Conservation (phyloP, 129 eudicot species). For the Flaveria linearis region DNA sequence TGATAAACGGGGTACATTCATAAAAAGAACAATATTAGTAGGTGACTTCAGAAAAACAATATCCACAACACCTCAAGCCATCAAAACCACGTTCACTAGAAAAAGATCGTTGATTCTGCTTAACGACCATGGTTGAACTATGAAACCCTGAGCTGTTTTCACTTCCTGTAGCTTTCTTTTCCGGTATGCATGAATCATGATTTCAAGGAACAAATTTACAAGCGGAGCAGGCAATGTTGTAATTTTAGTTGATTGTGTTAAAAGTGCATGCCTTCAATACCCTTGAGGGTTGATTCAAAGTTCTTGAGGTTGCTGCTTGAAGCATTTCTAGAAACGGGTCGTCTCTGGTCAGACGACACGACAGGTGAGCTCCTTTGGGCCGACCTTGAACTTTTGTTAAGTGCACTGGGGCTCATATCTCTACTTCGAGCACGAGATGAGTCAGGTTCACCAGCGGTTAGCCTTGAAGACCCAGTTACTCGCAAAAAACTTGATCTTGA, state of each 20-base stretch:
- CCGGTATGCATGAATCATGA: neutral
- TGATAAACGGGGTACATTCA: neutral
- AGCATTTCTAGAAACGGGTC: constrained; percentile 51
- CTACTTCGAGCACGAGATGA: constrained; percentile 45
- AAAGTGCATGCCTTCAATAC: constrained; percentile 62
- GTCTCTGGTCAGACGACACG: constrained; percentile 53
- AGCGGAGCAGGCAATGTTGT: neutral
- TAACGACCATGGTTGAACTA: neutral
- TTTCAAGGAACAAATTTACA: constrained; percentile 28
- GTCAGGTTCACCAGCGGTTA: constrained; percentile 48
- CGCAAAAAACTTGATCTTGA: constrained; percentile 47
- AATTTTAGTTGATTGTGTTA: constrained; percentile 13
- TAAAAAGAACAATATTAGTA: no score
- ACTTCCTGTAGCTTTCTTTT: neutral
- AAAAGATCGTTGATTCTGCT: neutral
- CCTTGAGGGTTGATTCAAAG: constrained; percentile 70
- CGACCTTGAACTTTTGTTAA: constrained; percentile 40
- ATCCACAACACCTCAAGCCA: no score
- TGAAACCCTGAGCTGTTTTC: no score
- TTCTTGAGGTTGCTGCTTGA: constrained; percentile 49
- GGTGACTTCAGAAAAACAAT: neutral
- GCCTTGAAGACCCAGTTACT: constrained; percentile 61
- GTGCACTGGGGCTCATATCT: constrained; percentile 51
- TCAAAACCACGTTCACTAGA: no score
- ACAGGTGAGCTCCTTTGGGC: constrained; percentile 66